Conservation (phyloP, 164 flowering plant genomes). For the Piper betle region DNA sequence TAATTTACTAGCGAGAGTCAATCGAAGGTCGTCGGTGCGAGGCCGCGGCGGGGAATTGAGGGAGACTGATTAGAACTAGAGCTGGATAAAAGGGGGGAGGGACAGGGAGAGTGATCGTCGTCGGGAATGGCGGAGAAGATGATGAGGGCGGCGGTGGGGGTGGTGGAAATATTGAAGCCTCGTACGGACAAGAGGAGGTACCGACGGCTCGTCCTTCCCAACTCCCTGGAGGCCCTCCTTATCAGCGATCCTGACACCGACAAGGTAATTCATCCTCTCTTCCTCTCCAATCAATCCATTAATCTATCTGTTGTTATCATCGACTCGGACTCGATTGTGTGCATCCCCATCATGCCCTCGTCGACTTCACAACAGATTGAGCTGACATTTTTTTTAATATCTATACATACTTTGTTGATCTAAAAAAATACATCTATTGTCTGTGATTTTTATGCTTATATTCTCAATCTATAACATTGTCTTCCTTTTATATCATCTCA, state of each 20-base stretch:
- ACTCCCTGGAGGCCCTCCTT: constrained; percentile 73
- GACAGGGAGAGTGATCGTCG: too few species aligned
- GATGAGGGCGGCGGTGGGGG: not conserved
- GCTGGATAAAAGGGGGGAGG: too few species aligned
- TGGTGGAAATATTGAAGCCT: constrained; percentile 46
- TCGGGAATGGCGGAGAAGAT: not conserved
- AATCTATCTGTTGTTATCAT: not conserved
- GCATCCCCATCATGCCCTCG: not conserved
- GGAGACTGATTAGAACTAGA: too few species aligned
- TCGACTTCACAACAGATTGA: too few species aligned
- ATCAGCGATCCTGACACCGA: constrained; percentile 95
- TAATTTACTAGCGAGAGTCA: too few species aligned
- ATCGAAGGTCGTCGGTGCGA: too few species aligned
- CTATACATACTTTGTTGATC: too few species aligned
- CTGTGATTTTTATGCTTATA: too few species aligned
- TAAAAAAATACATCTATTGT: too few species aligned
- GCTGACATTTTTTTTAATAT: too few species aligned
- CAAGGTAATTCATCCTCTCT: constrained; percentile 29
- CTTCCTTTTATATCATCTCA: not conserved
- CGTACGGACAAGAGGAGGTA: constrained; percentile 76
- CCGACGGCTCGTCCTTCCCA: constrained; percentile 54
- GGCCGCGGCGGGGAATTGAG: too few species aligned
- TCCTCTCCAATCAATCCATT: not conserved
- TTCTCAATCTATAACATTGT: not conserved
- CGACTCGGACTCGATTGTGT: too few species aligned